Evolutionary conservation across 306 rosid genomes (phyloP).

Genomic region (Citrullus amarus): DNA sequence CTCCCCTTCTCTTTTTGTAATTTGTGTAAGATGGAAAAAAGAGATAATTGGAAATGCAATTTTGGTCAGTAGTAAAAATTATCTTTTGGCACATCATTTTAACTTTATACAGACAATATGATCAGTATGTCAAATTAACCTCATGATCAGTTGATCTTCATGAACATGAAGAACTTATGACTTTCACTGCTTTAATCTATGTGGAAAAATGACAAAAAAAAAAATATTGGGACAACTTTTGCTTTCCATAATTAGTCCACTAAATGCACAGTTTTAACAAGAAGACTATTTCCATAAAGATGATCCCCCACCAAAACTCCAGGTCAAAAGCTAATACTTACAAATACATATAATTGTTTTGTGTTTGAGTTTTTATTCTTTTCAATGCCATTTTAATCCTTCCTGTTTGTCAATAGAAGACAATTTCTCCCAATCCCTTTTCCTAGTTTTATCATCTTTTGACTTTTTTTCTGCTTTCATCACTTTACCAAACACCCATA

Average conservation of each 20-base stretch:
- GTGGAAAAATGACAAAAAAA: not conserved
- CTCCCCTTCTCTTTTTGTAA: not conserved
- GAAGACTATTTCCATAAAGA: constrained; percentile 22
- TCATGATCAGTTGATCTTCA: not conserved
- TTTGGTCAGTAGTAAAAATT: not conserved
- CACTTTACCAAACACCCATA: constrained; percentile 22
- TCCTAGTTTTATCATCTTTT: constrained; percentile 12
- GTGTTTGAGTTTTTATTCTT: constrained; percentile 2
- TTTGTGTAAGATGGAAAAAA: not conserved
- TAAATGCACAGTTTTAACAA: constrained; percentile 17
- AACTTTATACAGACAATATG: constrained; percentile 5
- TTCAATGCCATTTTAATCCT: not conserved
- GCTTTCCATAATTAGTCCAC: constrained; percentile 34
- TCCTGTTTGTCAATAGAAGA: constrained; percentile 5
- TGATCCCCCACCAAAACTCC: constrained; percentile 34
- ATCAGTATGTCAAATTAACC: constrained; percentile 1
- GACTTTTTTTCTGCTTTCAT: constrained; percentile 18
- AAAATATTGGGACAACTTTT: not conserved
- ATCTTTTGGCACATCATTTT: constrained; percentile 2
- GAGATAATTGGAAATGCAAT: not conserved
- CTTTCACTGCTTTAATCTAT: not conserved
- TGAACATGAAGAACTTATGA: constrained; percentile 12
- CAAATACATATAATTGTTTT: constrained; percentile 22
- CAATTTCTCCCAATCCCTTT: constrained; percentile 5
- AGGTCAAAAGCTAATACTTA: constrained; percentile 67